Percentiles rank a stretch among this genome's conserved stretches.
phyloP scores from a whole-genome alignment of 805 yeast genomes.

The Candida xyloterini region DNA sequence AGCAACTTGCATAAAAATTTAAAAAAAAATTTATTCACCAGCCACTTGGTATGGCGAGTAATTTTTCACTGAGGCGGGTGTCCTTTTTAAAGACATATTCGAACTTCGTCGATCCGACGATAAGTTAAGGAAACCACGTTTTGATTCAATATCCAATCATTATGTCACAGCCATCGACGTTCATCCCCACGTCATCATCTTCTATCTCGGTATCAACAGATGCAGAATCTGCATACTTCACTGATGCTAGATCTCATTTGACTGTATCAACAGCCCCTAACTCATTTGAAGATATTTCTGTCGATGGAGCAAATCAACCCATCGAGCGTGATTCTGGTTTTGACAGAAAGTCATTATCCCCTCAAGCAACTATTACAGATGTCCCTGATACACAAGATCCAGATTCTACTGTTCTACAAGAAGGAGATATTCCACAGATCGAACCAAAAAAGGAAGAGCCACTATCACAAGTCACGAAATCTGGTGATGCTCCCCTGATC shows the following conservation, averaged over 20 bases:
- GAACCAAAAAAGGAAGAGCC: background rate
- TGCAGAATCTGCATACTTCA: conserved; percentile 22
- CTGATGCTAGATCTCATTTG: conserved; percentile 25
- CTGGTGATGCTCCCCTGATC: background rate
- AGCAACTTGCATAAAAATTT: background rate
- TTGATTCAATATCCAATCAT: too few relatives aligned
- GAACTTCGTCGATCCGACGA: background rate
- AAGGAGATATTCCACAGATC: background rate
- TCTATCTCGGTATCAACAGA: conserved; percentile 19
- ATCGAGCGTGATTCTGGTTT: background rate
- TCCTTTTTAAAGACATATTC: background rate
- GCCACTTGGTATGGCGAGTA: conserved; percentile 4
- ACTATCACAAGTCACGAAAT: background rate
- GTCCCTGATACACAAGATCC: background rate
- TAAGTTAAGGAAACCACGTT: too few relatives aligned
- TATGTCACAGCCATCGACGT: background rate
- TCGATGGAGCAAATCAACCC: background rate
- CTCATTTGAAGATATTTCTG: background rate
- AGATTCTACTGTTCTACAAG: background rate
- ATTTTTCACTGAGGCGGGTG: conserved; percentile 5
- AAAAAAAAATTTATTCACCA: conserved; percentile 6
- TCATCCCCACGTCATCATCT: conserved; percentile 5
- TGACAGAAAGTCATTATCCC: conserved; percentile 4
- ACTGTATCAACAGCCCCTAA: conserved; percentile 8
- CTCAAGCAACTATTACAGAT: conserved; percentile 27